phyloP scores from a whole-genome alignment of 495 filamentous ascomycete genomes.

The Tuber melanosporum region DNA sequence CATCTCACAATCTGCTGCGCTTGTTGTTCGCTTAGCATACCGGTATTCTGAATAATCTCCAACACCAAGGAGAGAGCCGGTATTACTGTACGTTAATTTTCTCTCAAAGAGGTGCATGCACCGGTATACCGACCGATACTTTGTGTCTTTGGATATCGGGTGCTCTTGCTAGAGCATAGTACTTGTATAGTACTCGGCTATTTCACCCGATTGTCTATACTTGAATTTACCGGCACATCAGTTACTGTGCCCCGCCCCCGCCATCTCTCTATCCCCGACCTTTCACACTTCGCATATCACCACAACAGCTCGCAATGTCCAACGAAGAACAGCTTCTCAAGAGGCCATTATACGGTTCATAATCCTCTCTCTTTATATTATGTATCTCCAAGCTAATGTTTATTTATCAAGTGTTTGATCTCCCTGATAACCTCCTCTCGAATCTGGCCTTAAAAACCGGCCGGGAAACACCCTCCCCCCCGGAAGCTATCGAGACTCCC shows the following conservation, averaged over 20 bases:
- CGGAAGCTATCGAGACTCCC: constrained; percentile 36
- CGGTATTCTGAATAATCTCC: background rate
- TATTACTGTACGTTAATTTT: background rate
- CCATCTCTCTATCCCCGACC: constrained; percentile 6
- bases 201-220: background rate
- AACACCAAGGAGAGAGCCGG: background rate
- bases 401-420: constrained; percentile 64
- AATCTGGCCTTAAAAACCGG: constrained; percentile 57
- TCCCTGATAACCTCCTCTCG: constrained; percentile 68
- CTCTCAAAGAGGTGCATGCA: background rate
- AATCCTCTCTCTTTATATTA: background rate
- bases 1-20: background rate
- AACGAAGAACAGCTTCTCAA: constrained; percentile 52
- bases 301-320: constrained; percentile 12
- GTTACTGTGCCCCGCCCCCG: background rate
- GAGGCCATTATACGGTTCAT: constrained; percentile 59
- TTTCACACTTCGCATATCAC: background rate
- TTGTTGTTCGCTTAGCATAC: background rate
- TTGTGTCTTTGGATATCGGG: background rate
- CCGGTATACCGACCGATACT: background rate
- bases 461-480: constrained; percentile 37
- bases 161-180: background rate
- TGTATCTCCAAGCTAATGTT: constrained; percentile 22
- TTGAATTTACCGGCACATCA: background rate
- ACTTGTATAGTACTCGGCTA: background rate